Conservation (phyloP, 768 basidiomycete species). For the Trametes meyenii region DNA sequence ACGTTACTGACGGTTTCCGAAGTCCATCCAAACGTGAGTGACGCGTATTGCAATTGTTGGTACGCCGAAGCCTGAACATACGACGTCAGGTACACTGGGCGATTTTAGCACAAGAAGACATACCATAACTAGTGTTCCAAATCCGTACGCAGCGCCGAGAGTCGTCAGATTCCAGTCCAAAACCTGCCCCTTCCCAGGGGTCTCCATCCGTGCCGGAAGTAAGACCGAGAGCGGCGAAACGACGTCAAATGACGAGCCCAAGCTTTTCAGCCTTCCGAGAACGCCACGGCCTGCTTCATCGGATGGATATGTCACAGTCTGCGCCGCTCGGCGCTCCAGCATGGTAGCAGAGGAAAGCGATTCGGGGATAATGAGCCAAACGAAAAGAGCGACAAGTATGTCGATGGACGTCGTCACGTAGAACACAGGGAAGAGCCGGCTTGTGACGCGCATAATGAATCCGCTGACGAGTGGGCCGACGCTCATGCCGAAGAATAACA, state of each 20-base stretch:
- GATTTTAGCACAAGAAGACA: conserved; percentile 29
- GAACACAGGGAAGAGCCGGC: conserved; percentile 66
- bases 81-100: neutral
- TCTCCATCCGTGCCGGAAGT: conserved; percentile 43
- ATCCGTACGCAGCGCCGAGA: conserved; percentile 56
- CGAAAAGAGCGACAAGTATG: conserved; percentile 46
- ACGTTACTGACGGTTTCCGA: conserved; percentile 56
- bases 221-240: conserved; percentile 74
- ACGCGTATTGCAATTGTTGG: conserved; percentile 68
- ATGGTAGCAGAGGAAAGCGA: conserved; percentile 61
- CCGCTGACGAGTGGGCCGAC: conserved; percentile 76
- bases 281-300: neutral
- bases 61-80: conserved; percentile 50
- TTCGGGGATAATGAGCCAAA: conserved; percentile 74
- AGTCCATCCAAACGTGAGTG: conserved; percentile 63
- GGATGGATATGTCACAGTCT: neutral
- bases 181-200: conserved; percentile 41
- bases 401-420: conserved; percentile 61
- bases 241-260: conserved; percentile 53
- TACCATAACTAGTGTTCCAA: conserved; percentile 49
- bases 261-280: conserved; percentile 41
- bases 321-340: conserved; percentile 36
- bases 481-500: conserved; percentile 72
- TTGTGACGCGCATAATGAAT: conserved; percentile 60
- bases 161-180: conserved; percentile 71